Evolutionary conservation across 768 basidiomycete genomes (phyloP), one percentile per base, ranked within the genome.

Genomic region (Tylopilus balloui): DNA sequence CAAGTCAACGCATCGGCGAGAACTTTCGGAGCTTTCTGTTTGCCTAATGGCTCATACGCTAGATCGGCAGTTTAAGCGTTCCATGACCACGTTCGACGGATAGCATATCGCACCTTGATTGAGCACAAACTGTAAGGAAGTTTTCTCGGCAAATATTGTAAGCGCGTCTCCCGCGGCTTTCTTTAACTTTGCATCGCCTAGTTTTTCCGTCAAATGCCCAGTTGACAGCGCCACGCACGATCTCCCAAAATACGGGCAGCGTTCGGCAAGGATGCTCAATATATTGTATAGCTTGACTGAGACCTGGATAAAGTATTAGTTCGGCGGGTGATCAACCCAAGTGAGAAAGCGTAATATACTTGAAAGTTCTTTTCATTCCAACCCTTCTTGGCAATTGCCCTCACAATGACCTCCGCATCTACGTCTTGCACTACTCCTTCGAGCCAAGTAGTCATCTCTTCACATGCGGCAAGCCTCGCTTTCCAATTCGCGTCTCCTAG

Each of bases 341-440:
- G 13, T 27, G 6, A 1, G 44, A 36, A 47, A 24, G 19, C 5
- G 20, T 60, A 69, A 42, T 24, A 48, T 51, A 88, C 94, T 73
- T 99, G 95, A 57, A 99, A 99, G 61, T 98, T 99, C 75, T 96
- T 98, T 72, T 99, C 96, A n/a, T 77, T 79, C 93, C 92, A 97
- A 3, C 94, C 92, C 55, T 89, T 92, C 75, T 95, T 98, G 4
- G 80, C 84, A 51, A 98, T 69, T 56, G 88, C 84, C 21, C 95
- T 78, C 17, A 97, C 80, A 31, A 99, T 60, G 5, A 99, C 81
- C 67, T 99, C 96, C 12, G 86, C 83, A 56, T 99, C 95, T 1
- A 89, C 69, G 0, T 75, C 73, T 28, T 78, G 75, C 12, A 82
- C 77, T 24, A 78, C 75, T 1, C 74, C 78, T 50, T 92, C 84